A percentile compares a stretch with the other conserved stretches of the same genome.
phyloP scores from a whole-genome alignment of 257 asterid genomes.

The Solanum pimpinellifolium region DNA sequence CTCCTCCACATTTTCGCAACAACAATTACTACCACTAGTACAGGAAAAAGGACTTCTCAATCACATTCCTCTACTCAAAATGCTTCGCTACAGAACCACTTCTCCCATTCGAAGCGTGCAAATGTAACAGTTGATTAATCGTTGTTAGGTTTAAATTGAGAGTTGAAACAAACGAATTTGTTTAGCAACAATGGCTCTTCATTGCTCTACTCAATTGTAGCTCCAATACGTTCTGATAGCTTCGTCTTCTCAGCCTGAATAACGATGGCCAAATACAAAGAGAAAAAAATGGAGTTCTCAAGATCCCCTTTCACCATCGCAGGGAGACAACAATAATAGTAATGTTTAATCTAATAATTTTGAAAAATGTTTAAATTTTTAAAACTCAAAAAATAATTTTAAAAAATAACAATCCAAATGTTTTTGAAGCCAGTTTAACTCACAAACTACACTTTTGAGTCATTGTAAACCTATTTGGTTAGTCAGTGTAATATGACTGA shows the following conservation, averaged over 20 bases:
- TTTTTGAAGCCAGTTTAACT: not conserved
- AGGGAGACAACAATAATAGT: not conserved
- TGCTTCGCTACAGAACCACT: not conserved
- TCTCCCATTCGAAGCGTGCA: not conserved
- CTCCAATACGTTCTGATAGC: not conserved
- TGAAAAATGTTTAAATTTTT: not conserved
- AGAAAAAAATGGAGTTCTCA: conserved; percentile 6
- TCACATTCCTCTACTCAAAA: not conserved
- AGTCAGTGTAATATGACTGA: not conserved
- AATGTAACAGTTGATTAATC: not conserved
- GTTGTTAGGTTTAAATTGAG: not conserved
- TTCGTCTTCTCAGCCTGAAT: not conserved
- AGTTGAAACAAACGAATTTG: not conserved
- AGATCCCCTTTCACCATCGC: conserved; percentile 8
- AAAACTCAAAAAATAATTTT: not conserved
- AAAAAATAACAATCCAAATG: not conserved
- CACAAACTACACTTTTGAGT: not conserved
- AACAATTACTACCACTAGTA: not conserved
- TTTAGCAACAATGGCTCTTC: not conserved
- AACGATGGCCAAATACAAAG: not conserved
- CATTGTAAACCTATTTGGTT: not conserved
- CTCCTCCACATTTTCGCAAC: conserved; percentile 1
- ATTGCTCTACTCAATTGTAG: not conserved
- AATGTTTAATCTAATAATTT: not conserved
- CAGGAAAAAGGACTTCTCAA: not conserved